Conservation (phyloP, 306 rosid genomes). For the Rosa rugosa region DNA sequence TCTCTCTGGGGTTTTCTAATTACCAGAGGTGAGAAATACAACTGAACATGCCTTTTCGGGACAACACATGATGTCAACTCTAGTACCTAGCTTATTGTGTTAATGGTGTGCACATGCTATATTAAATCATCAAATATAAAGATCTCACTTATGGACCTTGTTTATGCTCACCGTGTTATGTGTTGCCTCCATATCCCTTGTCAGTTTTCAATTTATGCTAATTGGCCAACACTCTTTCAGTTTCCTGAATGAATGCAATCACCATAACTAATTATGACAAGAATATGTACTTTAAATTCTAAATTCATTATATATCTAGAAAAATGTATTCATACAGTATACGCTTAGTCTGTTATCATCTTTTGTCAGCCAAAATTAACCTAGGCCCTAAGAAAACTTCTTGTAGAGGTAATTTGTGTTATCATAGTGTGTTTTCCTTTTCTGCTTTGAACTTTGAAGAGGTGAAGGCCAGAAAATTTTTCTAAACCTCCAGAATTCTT, state of each 20-base stretch:
- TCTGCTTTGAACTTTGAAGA: neutral
- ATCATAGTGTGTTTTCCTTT: neutral
- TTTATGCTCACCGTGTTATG: neutral
- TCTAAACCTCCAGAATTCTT: neutral
- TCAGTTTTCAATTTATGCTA: neutral
- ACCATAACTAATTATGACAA: neutral
- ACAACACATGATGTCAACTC: neutral
- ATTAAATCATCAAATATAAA: neutral
- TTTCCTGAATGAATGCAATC: neutral
- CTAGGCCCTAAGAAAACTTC: neutral
- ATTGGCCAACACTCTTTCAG: neutral
- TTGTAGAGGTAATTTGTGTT: neutral
- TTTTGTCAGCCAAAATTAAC: neutral
- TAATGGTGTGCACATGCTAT: constrained; percentile 1
- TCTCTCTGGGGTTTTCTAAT: constrained; percentile 67
- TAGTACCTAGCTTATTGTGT: neutral
- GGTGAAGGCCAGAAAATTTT: neutral
- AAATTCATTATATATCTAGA: neutral
- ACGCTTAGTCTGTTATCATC: neutral
- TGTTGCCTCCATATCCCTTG: neutral
- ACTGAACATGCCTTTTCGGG: constrained; percentile 14
- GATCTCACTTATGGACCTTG: neutral
- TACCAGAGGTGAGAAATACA: constrained; percentile 58
- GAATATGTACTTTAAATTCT: neutral
- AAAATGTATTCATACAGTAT: neutral